Conservation (phyloP, 163 green algal genomes). For the Coccomyxa subellipsoidea region DNA sequence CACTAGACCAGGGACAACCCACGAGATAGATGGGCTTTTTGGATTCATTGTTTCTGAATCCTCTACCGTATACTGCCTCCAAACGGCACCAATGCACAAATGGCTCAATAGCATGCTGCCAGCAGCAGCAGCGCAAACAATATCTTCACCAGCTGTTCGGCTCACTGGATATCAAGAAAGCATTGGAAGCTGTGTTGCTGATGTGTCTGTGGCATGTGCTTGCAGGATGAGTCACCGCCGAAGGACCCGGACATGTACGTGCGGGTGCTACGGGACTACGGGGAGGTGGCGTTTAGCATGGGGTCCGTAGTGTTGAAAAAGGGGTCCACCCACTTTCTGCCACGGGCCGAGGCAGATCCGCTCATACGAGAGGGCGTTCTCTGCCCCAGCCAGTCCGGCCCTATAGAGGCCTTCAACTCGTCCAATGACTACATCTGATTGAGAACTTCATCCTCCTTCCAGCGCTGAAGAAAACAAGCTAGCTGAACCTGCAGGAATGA, state of each 20-base stretch:
- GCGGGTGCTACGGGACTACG: slow-evolving; percentile 51
- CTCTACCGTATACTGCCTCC: neutral
- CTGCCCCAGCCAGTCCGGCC: slow-evolving; percentile 20
- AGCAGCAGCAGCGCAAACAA: neutral
- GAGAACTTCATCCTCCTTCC: too few species aligned
- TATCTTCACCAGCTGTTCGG: neutral
- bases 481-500: too few species aligned
- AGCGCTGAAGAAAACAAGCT: too few species aligned
- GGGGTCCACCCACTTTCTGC: slow-evolving; percentile 50
- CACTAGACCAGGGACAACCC: neutral
- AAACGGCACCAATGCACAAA: neutral
- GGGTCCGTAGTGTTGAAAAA: slow-evolving; percentile 39
- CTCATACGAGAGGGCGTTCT: slow-evolving; percentile 54
- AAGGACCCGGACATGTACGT: slow-evolving; percentile 35
- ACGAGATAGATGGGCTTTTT: neutral
- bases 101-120: neutral
- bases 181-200: too few species aligned
- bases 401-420: neutral
- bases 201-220: neutral
- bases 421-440: neutral
- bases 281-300: slow-evolving; percentile 47
- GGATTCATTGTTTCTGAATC: neutral
- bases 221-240: slow-evolving; percentile 24
- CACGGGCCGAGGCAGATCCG: slow-evolving; percentile 48
- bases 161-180: too few species aligned